phyloP scores from a whole-genome alignment of 2,329 filamentous ascomycete genomes.

The Ophiocordyceps camponoti-floridani region DNA sequence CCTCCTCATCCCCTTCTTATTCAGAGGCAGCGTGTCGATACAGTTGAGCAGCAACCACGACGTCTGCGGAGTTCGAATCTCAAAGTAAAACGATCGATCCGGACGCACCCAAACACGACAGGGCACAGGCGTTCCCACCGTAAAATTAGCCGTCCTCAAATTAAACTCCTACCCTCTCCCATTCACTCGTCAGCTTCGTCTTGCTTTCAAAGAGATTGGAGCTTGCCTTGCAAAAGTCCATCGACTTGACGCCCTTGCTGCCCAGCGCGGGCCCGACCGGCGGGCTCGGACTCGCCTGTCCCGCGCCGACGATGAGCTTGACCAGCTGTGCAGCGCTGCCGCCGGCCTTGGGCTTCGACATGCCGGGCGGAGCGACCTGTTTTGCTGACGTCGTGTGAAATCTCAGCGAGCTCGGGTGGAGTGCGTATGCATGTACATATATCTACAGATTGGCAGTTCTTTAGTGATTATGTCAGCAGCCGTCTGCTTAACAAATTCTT shows the following conservation, averaged over 20 bases:
- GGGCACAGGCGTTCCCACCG: constrained; percentile 68
- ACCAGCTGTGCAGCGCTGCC: constrained; percentile 53
- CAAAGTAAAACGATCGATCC: constrained; percentile 85
- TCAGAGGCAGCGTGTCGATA: constrained; percentile 47
- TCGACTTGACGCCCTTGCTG: constrained; percentile 95
- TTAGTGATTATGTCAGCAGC: no score
- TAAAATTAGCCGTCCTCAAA: constrained; percentile 74
- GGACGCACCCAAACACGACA: constrained; percentile 82
- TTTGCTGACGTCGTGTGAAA: neutral
- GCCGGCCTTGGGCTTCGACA: constrained; percentile 32
- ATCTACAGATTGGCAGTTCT: neutral
- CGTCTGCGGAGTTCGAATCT: constrained; percentile 85
- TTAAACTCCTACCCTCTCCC: constrained; percentile 69
- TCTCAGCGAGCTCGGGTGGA: neutral
- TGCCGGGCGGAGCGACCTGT: constrained; percentile 10
- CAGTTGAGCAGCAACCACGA: constrained; percentile 77
- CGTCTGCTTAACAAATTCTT: no score
- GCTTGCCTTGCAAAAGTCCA: constrained; percentile 97
- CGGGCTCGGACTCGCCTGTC: constrained; percentile 84
- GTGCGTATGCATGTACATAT: neutral
- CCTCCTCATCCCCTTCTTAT: constrained; percentile 60
- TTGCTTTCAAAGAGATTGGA: neutral
- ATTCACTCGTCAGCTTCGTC: neutral
- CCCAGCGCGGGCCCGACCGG: constrained; percentile 92
- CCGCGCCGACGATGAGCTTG: constrained; percentile 93